A percentile compares a stretch with the other conserved stretches of the same genome.
Conservation (phyloP, 1,284 basidiomycete genomes). For the Tremellales sp. region DNA sequence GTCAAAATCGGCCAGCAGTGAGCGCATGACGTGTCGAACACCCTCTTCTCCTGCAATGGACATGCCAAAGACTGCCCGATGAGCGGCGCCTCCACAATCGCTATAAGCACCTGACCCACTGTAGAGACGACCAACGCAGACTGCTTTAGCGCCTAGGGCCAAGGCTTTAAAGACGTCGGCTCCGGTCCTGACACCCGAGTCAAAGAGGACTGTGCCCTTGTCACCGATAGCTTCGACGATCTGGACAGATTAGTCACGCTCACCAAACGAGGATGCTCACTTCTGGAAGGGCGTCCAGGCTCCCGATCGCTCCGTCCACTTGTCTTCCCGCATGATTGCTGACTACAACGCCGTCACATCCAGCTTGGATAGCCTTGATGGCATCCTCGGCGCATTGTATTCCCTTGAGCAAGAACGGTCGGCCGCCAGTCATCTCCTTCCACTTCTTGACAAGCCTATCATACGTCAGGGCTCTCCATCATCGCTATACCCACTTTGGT, state of each 20-base stretch:
- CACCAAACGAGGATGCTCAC: background rate
- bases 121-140: constrained; percentile 40
- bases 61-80: constrained; percentile 56
- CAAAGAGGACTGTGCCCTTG: constrained; percentile 61
- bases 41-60: constrained; percentile 62
- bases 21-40: constrained; percentile 61
- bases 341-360: constrained; percentile 69
- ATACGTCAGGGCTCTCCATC: background rate
- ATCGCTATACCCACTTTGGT: constrained; percentile 24
- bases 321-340: constrained; percentile 81
- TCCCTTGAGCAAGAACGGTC: constrained; percentile 61
- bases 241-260: constrained; percentile 18
- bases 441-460: constrained; percentile 48
- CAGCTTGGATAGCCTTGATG: constrained; percentile 60
- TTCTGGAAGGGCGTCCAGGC: constrained; percentile 59
- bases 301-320: constrained; percentile 70
- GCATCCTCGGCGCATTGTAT: constrained; percentile 66
- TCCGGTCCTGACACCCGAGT: constrained; percentile 71
- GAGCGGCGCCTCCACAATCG: background rate
- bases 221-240: constrained; percentile 51
- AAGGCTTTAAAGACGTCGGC: constrained; percentile 69
- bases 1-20: constrained; percentile 62
- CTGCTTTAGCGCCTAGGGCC: constrained; percentile 42
- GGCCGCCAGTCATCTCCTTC: constrained; percentile 55
- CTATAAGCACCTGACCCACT: background rate